These are phyloP conservation scores for Phylloporus sp. DNA, from an alignment of 1,284 basidiomycete genomes.

Conservation along the genomic window DNA sequence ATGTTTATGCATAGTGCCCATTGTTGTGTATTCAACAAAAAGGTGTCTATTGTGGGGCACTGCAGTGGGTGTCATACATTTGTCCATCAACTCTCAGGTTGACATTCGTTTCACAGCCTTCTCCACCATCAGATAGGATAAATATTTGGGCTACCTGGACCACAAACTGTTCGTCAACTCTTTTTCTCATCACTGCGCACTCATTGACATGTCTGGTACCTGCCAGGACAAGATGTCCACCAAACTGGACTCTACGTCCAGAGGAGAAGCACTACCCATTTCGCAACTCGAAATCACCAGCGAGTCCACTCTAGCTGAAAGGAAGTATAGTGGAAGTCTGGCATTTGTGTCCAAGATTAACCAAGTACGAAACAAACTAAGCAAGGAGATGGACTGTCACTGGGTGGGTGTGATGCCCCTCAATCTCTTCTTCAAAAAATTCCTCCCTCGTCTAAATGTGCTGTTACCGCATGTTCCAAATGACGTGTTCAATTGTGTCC, in stretches of 20 bases:
- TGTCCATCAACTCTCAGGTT: not conserved
- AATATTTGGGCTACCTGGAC: not conserved
- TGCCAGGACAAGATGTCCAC: not conserved
- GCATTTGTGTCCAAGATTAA: not conserved
- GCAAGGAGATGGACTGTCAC: not conserved
- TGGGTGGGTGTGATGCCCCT: constrained; percentile 7
- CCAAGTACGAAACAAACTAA: not conserved
- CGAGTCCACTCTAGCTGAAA: not conserved
- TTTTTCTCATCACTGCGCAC: not conserved
- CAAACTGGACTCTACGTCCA: not conserved
- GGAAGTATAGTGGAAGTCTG: not conserved
- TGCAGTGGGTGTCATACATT: too few relatives aligned
- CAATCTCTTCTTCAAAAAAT: not conserved
- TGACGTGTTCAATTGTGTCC: constrained; percentile 5
- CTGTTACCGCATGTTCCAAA: not conserved
- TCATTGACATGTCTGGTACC: not conserved
- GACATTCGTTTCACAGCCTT: not conserved
- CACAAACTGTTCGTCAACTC: not conserved
- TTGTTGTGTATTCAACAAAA: too few relatives aligned
- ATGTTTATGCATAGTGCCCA: too few relatives aligned
- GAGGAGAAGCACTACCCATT: not conserved
- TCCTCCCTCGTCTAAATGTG: not conserved
- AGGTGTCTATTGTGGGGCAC: too few relatives aligned
- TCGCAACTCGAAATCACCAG: not conserved
- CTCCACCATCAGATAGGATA: not conserved